These are phyloP conservation scores for Spergularia marina DNA, from an alignment of 148 eudicot genomes.

Conservation along the genomic window DNA sequence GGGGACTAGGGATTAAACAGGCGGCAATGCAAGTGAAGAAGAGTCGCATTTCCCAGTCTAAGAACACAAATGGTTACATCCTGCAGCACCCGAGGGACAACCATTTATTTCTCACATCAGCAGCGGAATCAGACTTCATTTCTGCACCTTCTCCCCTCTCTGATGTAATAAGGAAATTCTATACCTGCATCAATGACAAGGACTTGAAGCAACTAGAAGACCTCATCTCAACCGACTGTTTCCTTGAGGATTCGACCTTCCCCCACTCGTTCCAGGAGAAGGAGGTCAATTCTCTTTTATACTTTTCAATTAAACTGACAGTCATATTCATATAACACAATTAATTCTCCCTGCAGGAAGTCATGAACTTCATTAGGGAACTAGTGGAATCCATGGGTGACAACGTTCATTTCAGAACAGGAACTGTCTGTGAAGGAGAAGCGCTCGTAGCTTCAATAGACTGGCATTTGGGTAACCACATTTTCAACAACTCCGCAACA, in stretches of 20 bases:
- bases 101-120: slow-evolving; percentile 10
- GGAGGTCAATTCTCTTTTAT: slow-evolving; percentile 35
- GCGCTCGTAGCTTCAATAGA: slow-evolving; percentile 38
- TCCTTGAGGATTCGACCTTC: slow-evolving; percentile 59
- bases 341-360: slow-evolving; percentile 45
- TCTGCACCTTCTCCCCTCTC: slow-evolving; percentile 24
- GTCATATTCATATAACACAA: too few relatives aligned
- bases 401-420: slow-evolving; percentile 50
- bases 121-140: slow-evolving; percentile 13
- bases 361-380: slow-evolving; percentile 40
- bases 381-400: slow-evolving; percentile 60
- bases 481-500: neutral
- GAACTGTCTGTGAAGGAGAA: slow-evolving; percentile 55
- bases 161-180: slow-evolving; percentile 50
- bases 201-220: slow-evolving; percentile 34
- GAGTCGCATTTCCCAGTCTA: neutral
- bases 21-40: neutral
- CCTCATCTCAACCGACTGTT: slow-evolving; percentile 50
- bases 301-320: too few relatives aligned
- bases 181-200: slow-evolving; percentile 53
- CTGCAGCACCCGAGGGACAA: slow-evolving; percentile 7
- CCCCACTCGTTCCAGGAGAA: slow-evolving; percentile 55
- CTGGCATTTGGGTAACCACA: slow-evolving; percentile 71
- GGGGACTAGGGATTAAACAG: neutral
- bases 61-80: neutral